These are phyloP conservation scores for Ricinus communis DNA, from an alignment of 345 rosid genomes.

Conservation along the genomic window DNA sequence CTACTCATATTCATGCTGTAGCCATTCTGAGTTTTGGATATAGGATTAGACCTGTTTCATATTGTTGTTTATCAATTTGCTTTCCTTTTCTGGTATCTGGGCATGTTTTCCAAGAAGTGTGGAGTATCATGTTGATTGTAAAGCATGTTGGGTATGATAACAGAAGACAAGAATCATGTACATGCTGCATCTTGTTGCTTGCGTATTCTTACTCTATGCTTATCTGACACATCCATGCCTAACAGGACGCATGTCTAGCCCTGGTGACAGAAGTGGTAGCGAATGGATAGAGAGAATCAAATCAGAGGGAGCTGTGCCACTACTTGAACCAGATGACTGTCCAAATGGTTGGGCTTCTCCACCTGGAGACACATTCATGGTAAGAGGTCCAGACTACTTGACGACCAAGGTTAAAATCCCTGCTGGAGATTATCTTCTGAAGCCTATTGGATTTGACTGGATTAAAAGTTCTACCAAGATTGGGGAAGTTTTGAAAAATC, in stretches of 20 bases:
- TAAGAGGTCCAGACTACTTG: constrained; percentile 84
- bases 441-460: constrained; percentile 93
- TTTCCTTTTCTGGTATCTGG: neutral
- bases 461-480: constrained; percentile 64
- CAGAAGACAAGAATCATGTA: neutral
- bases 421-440: constrained; percentile 67
- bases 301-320: constrained; percentile 77
- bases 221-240: constrained; percentile 1
- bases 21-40: neutral
- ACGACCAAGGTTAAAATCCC: constrained; percentile 71
- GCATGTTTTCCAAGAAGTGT: neutral
- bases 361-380: constrained; percentile 67
- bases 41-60: neutral
- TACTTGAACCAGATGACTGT: constrained; percentile 62
- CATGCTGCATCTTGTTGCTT: neutral
- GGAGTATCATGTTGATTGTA: neutral
- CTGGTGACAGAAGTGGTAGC: constrained; percentile 38
- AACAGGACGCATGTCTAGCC: constrained; percentile 48
- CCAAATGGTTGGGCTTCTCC: constrained; percentile 88
- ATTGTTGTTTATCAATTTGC: neutral
- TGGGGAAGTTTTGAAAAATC: constrained; percentile 53
- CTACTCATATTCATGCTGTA: neutral
- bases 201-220: neutral
- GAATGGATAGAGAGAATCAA: constrained; percentile 72
- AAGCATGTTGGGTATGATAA: neutral